Conservation (phyloP, 176 grass and related monocot species). For the Carex myosuroides region DNA sequence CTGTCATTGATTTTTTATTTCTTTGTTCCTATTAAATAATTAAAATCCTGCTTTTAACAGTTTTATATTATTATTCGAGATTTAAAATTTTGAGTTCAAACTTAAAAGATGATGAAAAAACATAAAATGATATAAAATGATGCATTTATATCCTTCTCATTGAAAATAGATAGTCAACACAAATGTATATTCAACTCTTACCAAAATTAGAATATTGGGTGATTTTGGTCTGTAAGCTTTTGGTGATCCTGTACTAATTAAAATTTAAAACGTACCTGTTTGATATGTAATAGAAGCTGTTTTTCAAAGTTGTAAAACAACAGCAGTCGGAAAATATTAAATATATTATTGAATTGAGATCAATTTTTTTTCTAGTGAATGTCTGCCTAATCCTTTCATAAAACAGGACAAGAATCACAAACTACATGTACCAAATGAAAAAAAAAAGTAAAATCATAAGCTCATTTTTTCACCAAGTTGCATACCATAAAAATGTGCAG, state of each 20-base stretch:
- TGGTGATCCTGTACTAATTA: background rate
- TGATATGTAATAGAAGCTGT: background rate
- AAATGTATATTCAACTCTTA: background rate
- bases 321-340: background rate
- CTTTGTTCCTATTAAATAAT: no score
- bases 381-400: background rate
- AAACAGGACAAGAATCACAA: background rate
- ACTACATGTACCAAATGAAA: background rate
- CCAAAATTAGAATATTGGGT: background rate
- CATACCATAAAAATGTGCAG: constrained; percentile 14
- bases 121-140: background rate
- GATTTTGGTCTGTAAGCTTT: background rate
- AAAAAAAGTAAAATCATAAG: background rate
- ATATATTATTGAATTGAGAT: background rate
- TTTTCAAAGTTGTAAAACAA: background rate
- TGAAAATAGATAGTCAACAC: background rate
- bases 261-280: background rate
- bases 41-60: background rate
- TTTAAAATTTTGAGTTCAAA: background rate
- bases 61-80: background rate
- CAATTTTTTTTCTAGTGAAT: background rate
- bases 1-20: no score
- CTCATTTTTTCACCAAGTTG: background rate
- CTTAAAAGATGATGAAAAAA: background rate
- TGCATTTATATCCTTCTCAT: background rate